These are phyloP conservation scores for Chrysanthemum makinoi DNA, from an alignment of 129 eudicot species.

Conservation along the genomic window DNA sequence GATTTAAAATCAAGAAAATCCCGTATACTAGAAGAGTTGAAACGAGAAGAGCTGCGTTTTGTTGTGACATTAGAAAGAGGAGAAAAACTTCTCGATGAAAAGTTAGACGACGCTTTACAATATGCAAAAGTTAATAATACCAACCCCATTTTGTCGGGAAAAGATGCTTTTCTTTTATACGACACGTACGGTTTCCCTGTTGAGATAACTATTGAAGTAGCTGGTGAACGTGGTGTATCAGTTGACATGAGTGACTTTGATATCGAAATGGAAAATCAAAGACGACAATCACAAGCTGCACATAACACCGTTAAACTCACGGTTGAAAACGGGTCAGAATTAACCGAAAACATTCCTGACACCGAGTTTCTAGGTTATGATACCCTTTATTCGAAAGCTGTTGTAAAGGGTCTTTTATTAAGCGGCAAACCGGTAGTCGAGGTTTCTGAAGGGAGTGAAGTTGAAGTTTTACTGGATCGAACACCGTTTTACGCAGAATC, in stretches of 20 bases:
- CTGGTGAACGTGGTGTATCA: conserved; percentile 67
- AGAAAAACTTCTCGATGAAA: conserved; percentile 80
- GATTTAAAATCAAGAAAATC: conserved; percentile 55
- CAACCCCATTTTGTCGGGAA: conserved; percentile 63
- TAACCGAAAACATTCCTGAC: conserved; percentile 56
- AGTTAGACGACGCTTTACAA: conserved; percentile 57
- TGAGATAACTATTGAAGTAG: conserved; percentile 89
- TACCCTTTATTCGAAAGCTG: conserved; percentile 62
- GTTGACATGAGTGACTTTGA: conserved; percentile 77
- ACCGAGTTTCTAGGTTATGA: conserved; percentile 87
- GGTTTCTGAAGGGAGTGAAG: conserved; percentile 83
- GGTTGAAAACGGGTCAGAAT: conserved; percentile 67
- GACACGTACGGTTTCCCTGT: conserved; percentile 94
- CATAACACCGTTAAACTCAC: conserved; percentile 79
- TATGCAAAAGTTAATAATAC: conserved; percentile 36
- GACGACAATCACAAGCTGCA: conserved; percentile 97
- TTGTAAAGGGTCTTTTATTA: conserved; percentile 65
- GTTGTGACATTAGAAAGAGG: conserved; percentile 89
- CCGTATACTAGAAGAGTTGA: conserved; percentile 81
- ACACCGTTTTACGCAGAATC: conserved; percentile 98
- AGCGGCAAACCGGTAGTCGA: conserved; percentile 66
- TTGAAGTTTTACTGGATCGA: conserved; percentile 69
- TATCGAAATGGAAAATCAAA: conserved; percentile 88
- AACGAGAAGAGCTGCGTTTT: conserved; percentile 83
- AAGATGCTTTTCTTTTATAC: conserved; percentile 82